Evolutionary conservation across 768 basidiomycete species (phyloP), one percentile per base, ranked within the genome.

Genomic region (Neoboletus magnificus): DNA sequence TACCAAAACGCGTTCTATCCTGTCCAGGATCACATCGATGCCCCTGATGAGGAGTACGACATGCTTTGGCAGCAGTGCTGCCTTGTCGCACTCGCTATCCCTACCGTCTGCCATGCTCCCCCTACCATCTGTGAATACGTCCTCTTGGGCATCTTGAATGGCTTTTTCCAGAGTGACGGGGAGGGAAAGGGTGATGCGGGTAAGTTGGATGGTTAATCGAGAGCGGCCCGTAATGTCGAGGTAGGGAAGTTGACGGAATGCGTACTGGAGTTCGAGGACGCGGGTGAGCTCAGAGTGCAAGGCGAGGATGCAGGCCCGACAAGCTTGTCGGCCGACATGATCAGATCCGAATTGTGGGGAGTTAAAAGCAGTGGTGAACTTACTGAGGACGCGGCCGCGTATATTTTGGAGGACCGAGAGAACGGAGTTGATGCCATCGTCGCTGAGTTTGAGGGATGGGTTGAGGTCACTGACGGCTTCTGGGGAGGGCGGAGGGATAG

Each of bases 401-500:
- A 93, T 81, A 27, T 80, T 72, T 63, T 86, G 79, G 36, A 94
- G 79, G 11, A 85, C 82, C 12, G 80, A 72, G 15, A 93, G 79
- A n/a, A 94, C 80, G 18, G 83, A 80, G 54, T 91, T 79, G 60
- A 93, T 88, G 23, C 86, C 83, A 1, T 92, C 91, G 46, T 93
- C 86, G 20, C 86, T 84, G 32, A 93, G 76, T 46, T 80, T 83
- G 23, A 94, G 77, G 2, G 87, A 82, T 3, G 90, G 89, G 62
- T 90, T 92, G 60, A 91, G 79, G 55, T 91, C 86, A 64, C 89
- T 87, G 52, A 92, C 78, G 6, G 89, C 84, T 60, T 81, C 90
- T 91, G 63, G 16, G 7, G 30, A 20, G 56, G 36, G n/a, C 11
- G 18, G 35, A 30, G 25, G 15, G 23, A 23, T 3, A 18, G n/a